Percentiles rank a stretch among this genome's conserved stretches.
These are phyloP conservation scores for Kokia cookei DNA, from an alignment of 441 rosid genomes.

Conservation along the genomic window DNA sequence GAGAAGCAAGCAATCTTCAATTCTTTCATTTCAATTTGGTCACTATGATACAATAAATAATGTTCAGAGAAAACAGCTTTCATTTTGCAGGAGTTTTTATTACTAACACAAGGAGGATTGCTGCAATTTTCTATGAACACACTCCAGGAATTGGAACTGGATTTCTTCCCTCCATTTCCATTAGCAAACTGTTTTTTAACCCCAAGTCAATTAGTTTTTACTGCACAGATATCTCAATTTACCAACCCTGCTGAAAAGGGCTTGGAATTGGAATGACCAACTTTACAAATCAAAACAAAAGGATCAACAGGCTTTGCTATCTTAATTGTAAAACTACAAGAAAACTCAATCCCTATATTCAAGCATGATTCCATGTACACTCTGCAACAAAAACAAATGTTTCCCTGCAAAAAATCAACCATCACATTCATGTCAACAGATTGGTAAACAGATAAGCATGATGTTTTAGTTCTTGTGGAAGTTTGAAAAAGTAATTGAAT, in stretches of 20 bases:
- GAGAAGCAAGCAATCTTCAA: conserved; percentile 7
- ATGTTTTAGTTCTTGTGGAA: neutral
- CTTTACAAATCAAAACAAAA: neutral
- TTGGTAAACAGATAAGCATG: neutral
- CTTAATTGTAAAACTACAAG: conserved; percentile 12
- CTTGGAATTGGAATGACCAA: neutral
- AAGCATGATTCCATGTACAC: conserved; percentile 28
- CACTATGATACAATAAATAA: neutral
- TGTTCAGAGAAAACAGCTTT: neutral
- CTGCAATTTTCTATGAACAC: neutral
- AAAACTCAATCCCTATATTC: conserved; percentile 23
- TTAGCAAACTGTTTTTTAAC: neutral
- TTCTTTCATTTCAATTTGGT: conserved; percentile 15
- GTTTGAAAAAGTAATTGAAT: neutral
- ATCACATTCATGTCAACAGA: conserved; percentile 3
- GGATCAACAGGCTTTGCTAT: neutral
- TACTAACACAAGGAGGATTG: neutral
- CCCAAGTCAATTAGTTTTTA: conserved; percentile 2
- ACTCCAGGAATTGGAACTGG: neutral
- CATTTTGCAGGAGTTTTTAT: conserved; percentile 4
- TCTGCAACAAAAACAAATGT: conserved; percentile 18
- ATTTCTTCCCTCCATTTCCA: conserved; percentile 6
- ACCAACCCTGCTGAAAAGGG: conserved; percentile 7
- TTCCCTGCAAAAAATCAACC: conserved; percentile 28
- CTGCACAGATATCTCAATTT: conserved; percentile 18